phyloP scores from a whole-genome alignment of 306 rosid species.

The Erythrophleum fordii region DNA sequence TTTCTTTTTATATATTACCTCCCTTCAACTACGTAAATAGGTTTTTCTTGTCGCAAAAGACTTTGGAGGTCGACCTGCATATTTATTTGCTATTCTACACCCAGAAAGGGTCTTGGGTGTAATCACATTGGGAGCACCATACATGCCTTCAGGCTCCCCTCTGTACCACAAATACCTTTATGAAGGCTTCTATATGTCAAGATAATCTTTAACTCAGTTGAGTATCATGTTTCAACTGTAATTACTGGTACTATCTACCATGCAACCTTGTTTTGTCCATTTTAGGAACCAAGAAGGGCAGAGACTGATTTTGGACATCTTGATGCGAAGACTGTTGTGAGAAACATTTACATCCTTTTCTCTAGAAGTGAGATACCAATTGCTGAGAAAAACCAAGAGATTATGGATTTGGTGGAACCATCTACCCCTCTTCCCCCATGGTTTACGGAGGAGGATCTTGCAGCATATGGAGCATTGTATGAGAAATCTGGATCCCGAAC shows the following conservation, averaged over 20 bases:
- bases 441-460: too few species aligned
- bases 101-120: slow-evolving; percentile 76
- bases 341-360: too few species aligned
- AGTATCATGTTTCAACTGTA: slow-evolving; percentile 30
- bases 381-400: too few species aligned
- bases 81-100: slow-evolving; percentile 56
- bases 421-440: too few species aligned
- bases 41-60: slow-evolving; percentile 79
- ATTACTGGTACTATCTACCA: slow-evolving; percentile 49
- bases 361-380: too few species aligned
- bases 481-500: too few species aligned
- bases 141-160: slow-evolving; percentile 50
- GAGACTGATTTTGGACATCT: too few species aligned
- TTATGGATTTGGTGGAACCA: too few species aligned
- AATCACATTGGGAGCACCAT: slow-evolving; percentile 71
- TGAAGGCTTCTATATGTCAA: slow-evolving; percentile 77
- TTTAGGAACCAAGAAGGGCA: too few species aligned
- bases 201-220: slow-evolving; percentile 40
- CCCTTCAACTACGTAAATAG: slow-evolving; percentile 40
- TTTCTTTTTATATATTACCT: not conserved
- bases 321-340: too few species aligned
- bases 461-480: too few species aligned
- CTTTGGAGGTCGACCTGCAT: slow-evolving; percentile 68
- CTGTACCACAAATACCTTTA: slow-evolving; percentile 37
- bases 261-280: too few species aligned